Percentiles rank a stretch among this genome's conserved stretches.
Evolutionary conservation across 345 rosid species (phyloP).

Genomic region (Populus pruinosa): DNA sequence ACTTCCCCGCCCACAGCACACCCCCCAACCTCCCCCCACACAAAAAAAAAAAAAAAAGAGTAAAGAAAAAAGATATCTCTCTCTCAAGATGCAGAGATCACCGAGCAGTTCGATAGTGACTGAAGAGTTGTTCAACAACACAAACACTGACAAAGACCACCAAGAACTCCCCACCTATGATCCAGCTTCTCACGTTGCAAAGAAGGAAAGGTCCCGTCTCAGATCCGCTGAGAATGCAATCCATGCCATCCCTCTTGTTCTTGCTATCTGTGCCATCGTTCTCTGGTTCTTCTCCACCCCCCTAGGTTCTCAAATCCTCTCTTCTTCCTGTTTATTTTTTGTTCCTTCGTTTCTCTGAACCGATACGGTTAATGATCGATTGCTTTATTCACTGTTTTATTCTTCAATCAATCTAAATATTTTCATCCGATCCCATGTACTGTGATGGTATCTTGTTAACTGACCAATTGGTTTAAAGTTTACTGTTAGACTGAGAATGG

Average conservation of each 20-base stretch:
- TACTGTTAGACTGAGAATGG: neutral
- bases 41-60: no score
- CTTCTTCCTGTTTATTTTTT: neutral
- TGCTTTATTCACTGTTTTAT: neutral
- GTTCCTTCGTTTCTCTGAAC: neutral
- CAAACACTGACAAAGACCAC: conserved; percentile 18
- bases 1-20: no score
- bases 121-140: conserved; percentile 34
- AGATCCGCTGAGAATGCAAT: conserved; percentile 71
- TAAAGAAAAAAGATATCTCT: no score
- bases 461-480: neutral
- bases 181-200: conserved; percentile 60
- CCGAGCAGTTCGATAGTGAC: conserved; percentile 43
- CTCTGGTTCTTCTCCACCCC: conserved; percentile 72
- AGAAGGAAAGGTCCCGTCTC: conserved; percentile 52
- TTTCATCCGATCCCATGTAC: neutral
- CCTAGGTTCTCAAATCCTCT: neutral
- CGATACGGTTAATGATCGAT: neutral
- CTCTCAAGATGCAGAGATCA: conserved; percentile 57
- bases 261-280: conserved; percentile 51
- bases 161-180: conserved; percentile 54
- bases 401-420: neutral
- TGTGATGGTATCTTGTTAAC: neutral
- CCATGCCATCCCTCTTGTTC: conserved; percentile 71
- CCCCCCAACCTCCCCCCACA: no score